Base-by-base conservation (phyloP, 345 rosid species). In the Aurinia saxatilis region DNA sequence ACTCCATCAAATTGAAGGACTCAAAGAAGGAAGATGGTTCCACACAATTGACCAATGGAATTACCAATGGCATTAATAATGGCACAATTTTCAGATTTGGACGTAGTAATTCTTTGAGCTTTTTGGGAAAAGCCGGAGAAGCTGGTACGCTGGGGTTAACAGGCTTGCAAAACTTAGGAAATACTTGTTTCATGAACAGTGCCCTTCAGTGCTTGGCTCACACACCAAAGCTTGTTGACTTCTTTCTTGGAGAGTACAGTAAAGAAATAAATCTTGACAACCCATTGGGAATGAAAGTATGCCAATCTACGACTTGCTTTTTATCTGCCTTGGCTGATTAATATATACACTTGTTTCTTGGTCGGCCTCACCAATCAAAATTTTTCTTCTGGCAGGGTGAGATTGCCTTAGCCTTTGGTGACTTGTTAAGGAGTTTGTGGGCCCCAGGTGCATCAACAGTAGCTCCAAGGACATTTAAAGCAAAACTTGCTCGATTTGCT, bases 111-210 rank as follows among this genome's bases (percentile, higher is more conserved):
- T 77, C 82, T 51, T 78, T 75, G 66, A 63, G 72, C n/a, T 67
- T 74, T 60, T 63, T 73, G 65, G 86, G 80, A 71, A 87, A 74
- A 77, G 75, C 88, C 38, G 86, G 90, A 60, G 97, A 93, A 80
- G 86, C 86, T 60, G 99, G 99, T 65, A 85, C 84, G 63, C 76
- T 93, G 77, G 99, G 99, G 61, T 67, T 93, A 81, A 80, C 95
- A 35, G 99, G 97, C 72, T 77, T 93, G 71, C 99, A 90, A 77
- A 93, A 93, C 78, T 90, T 93, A 55, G 99, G 97, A 76, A 93
- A 93, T 73, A 93, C 99, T 61, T 93, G 99, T 73, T 93, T 93
- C 77, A 87, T 93, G 99, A 93, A 93, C 70, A 93, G 99, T 58
- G 77, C 96, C 67, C 81, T 90, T 60, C 99, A 93, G 79, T 93